Evolutionary conservation across 2,329 filamentous ascomycete species (phyloP), one percentile per base, ranked within the genome.

Genomic region (Chaetothyriales sp.): DNA sequence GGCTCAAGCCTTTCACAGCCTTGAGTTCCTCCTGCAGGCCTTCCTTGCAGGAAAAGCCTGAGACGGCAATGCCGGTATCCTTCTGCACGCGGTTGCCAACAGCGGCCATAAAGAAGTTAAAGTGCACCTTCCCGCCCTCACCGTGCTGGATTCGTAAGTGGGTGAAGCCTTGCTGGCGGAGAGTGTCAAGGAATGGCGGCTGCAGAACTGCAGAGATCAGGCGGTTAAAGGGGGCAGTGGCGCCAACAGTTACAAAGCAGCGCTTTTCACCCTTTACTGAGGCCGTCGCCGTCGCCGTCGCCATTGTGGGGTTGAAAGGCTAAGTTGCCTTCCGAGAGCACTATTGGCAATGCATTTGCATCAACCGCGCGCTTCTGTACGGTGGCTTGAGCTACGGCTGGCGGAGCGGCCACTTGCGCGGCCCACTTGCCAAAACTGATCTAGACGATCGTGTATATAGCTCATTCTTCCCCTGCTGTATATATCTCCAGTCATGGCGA

Each of bases 161-260:
- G 0, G 83, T 86, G 68, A 86, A 95, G 45, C 76, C 75, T 9
- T 76, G 66, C 1, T 69, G 62, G 9, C 66, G 63, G 10, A 97
- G 75, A 4, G 75, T 72, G 5, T 71, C 59, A 55, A 94, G 73
- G 63, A 92, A 89, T 0, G 66, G 60, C 0, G 76, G 69, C 18
- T 75, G 70, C 5, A 94, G 70, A 9, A 83, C 77, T 29, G 83
- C 78, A 44, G 75, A 69, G 51, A 95, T 77, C 1, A 98, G 77
- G 5, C 74, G 68, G 49, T 77, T 74, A 68, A 98, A 98, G 18
- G 84, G 79, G 15, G 89, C 89, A 0, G 90, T 98, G 5, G 92
- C 90, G 52, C 92, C 92, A 28, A 95, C 85, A 0, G 92, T 97
- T 51, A 95, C 83, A 59, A 98, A 86, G 65, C 86, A 92, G 50